A percentile compares a stretch with the other conserved stretches of the same genome.
Conservation (phyloP, 2,329 filamentous ascomycete genomes). For the Aspergillus novoparasiticus region DNA sequence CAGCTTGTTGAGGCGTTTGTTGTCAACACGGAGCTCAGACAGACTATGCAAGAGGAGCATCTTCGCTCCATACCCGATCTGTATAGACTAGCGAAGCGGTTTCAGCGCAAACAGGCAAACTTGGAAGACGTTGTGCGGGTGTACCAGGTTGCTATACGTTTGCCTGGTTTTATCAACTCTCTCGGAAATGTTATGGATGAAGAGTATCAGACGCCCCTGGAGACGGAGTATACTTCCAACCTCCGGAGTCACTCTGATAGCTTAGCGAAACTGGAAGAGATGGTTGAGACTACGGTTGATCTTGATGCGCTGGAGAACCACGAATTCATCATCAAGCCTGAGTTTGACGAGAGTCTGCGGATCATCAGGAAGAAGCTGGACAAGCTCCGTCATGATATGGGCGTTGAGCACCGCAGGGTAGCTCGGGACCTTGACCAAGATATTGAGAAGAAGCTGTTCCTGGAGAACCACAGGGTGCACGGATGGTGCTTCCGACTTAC, state of each 20-base stretch:
- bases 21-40: constrained; percentile 85
- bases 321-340: constrained; percentile 98
- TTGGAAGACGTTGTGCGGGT: constrained; percentile 93
- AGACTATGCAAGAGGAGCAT: constrained; percentile 97
- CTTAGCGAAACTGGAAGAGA: constrained; percentile 85
- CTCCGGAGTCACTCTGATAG: constrained; percentile 75
- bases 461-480: constrained; percentile 94
- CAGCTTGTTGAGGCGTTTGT: constrained; percentile 95
- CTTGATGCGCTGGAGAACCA: constrained; percentile 93
- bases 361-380: constrained; percentile 92
- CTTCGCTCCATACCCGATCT: constrained; percentile 90
- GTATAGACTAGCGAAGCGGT: constrained; percentile 90
- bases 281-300: constrained; percentile 98
- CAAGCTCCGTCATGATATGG: constrained; percentile 78
- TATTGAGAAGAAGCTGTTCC: constrained; percentile 96
- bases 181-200: constrained; percentile 96
- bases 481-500: constrained; percentile 97
- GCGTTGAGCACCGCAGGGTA: constrained; percentile 74
- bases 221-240: constrained; percentile 83
- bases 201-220: constrained; percentile 81
- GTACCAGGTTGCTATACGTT: constrained; percentile 89
- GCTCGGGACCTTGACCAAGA: constrained; percentile 85
- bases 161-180: constrained; percentile 87
- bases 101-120: constrained; percentile 87
- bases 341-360: constrained; percentile 87